phyloP scores from a whole-genome alignment of 2,329 filamentous ascomycete species.

The Penicillium polonicum region DNA sequence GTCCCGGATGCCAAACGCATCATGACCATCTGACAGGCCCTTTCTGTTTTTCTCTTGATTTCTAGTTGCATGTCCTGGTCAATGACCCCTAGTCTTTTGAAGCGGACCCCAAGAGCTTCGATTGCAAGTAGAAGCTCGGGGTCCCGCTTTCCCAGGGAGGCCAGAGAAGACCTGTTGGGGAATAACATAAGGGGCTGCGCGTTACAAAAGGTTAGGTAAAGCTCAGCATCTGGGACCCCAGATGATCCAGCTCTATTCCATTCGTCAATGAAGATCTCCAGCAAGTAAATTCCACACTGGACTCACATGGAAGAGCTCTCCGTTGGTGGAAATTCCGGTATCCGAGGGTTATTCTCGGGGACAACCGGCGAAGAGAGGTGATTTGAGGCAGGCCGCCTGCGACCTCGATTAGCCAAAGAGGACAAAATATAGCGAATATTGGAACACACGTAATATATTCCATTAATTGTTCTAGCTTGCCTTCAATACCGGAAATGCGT shows the following conservation, averaged over 20 bases:
- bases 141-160: constrained; percentile 20
- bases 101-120: constrained; percentile 31
- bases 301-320: background rate
- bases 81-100: constrained; percentile 16
- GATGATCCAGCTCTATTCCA: background rate
- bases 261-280: background rate
- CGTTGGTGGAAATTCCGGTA: background rate
- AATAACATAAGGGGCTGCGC: constrained; percentile 37
- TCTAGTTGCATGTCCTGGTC: constrained; percentile 10
- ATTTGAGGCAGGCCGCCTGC: background rate
- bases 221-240: constrained; percentile 14
- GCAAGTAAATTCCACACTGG: fast-evolving
- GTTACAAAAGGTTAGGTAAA: constrained; percentile 34
- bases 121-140: constrained; percentile 32
- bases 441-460: constrained; percentile 13
- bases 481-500: constrained; percentile 23
- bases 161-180: constrained; percentile 15
- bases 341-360: background rate
- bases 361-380: background rate
- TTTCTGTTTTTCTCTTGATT: constrained; percentile 20
- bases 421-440: background rate
- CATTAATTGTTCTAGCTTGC: constrained; percentile 23
- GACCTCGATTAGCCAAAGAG: background rate
- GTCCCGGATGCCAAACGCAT: constrained; percentile 27
- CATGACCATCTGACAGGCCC: constrained; percentile 28